Evolutionary conservation across 139 green algal species (phyloP).

Genomic region (Chlamydomonas incerta): DNA sequence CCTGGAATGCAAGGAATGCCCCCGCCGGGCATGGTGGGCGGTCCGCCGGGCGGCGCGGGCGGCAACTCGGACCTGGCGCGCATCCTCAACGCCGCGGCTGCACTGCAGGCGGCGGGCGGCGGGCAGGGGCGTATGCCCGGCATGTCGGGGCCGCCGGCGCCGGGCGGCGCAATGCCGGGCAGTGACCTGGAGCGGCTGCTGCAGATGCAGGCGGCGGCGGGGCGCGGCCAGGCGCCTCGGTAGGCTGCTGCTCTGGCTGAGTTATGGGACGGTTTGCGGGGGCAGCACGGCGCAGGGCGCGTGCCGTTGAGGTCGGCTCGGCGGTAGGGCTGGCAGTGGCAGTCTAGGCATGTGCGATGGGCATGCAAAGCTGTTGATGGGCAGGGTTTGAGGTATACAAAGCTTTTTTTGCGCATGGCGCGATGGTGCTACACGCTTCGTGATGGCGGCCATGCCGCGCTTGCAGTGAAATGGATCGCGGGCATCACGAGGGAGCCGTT

Average conservation of each 20-base stretch:
- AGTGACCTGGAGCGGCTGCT: slow-evolving; percentile 27
- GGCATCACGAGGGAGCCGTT: too few relatives aligned
- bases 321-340: too few relatives aligned
- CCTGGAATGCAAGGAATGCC: not conserved
- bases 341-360: too few relatives aligned
- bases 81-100: slow-evolving; percentile 4
- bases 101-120: not conserved
- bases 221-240: not conserved
- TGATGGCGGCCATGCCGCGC: too few relatives aligned
- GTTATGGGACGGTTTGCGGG: too few relatives aligned
- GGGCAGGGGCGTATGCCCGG: not conserved
- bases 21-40: not conserved
- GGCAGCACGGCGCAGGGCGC: too few relatives aligned
- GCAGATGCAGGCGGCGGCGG: slow-evolving; percentile 16
- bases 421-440: too few relatives aligned
- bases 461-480: too few relatives aligned
- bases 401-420: too few relatives aligned
- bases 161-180: not conserved
- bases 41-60: not conserved
- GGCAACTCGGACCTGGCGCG: not conserved
- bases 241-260: not conserved
- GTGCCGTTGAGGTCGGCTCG: too few relatives aligned
- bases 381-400: too few relatives aligned
- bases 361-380: too few relatives aligned
- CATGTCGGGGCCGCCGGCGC: not conserved